Conservation (phyloP, 2,329 filamentous ascomycete genomes). For the Fusarium anguioides region DNA sequence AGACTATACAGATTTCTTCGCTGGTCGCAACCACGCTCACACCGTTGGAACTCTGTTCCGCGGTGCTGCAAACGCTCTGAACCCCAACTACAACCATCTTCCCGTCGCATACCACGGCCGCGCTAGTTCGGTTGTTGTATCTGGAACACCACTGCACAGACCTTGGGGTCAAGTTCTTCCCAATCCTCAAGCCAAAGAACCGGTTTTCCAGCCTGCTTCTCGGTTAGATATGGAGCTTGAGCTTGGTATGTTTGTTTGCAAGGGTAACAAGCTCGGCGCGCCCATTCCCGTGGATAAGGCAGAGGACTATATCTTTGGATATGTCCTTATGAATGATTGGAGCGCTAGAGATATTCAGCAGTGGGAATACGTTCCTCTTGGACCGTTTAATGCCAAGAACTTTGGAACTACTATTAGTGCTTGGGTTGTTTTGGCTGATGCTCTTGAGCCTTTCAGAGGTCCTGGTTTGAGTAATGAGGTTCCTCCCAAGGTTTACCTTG, state of each 20-base stretch:
- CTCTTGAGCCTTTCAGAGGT: conserved; percentile 53
- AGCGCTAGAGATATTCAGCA: conserved; percentile 70
- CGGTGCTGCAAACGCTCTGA: conserved; percentile 76
- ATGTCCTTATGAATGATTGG: conserved; percentile 74
- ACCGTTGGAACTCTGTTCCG: conserved; percentile 76
- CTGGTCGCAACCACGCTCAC: conserved; percentile 80
- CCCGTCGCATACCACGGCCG: conserved; percentile 85
- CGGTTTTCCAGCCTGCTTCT: conserved; percentile 68
- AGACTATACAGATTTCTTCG: conserved; percentile 89
- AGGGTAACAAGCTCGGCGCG: conserved; percentile 71
- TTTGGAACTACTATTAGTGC: conserved; percentile 70
- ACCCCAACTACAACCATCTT: conserved; percentile 84
- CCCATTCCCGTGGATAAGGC: conserved; percentile 73
- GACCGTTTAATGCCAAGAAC: conserved; percentile 71
- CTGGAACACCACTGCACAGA: conserved; percentile 76
- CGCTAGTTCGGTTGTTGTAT: conserved; percentile 79
- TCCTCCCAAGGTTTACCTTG: conserved; percentile 57
- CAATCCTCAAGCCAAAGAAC: conserved; percentile 56
- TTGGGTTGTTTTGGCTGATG: conserved; percentile 72
- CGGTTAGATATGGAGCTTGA: conserved; percentile 82
- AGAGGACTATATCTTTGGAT: conserved; percentile 76
- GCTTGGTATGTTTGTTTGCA: conserved; percentile 78
- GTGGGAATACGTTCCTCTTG: conserved; percentile 70
- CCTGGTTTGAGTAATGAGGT: conserved; percentile 48
- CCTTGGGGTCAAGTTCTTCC: conserved; percentile 78